Base-by-base conservation (phyloP, 345 rosid genomes). In the Populus nigra region DNA sequence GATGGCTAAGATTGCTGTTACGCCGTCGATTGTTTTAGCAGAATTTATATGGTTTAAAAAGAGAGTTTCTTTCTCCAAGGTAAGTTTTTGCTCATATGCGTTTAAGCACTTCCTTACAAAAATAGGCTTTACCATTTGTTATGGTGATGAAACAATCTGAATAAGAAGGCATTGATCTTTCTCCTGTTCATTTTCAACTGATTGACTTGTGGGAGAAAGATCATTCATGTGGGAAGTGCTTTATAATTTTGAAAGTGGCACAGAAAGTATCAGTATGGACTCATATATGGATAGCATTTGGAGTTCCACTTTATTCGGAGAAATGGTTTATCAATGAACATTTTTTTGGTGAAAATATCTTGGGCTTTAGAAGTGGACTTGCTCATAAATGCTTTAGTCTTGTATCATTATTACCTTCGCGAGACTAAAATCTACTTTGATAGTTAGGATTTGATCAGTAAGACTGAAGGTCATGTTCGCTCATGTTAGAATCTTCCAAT, bases 1-100 rank as follows among this genome's bases (percentile, higher is more conserved):
- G 88, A 96, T 96, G 97, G 92, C 97, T 23, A 93, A 96, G 91
- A 90, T 93, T 81, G 93, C 95, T 31, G 97, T 92, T 50, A 96
- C 97, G 0, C 99, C 99, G 15, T 92, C 99, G 23, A 92, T 96
- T 79, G 97, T 96, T 79, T 84, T 96, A 39, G 93, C 93, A 31
- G 98, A 96, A 77, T 96, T 93, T 82, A 80, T 93, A 75, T 90
- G 93, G 87, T 96, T 83, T 57, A 69, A 75, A 68, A 96, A 92
- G 86, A 88, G 81, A 77, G 94, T 91, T 71, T 87, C 94, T 76
- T 87, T 91, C 84, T 70, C 84, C 65, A 93, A 92, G 98, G 99
- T 92, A 85, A 84, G 63, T 36, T 62, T 55, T 61, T 8, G 69
- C 9, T 16, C 23, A 5, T 62, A 29, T 35, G 12, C 23, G 63